Evolutionary conservation across 2,329 filamentous ascomycete species (phyloP).

Genomic region (Neoscytalidium dimidiatum): DNA sequence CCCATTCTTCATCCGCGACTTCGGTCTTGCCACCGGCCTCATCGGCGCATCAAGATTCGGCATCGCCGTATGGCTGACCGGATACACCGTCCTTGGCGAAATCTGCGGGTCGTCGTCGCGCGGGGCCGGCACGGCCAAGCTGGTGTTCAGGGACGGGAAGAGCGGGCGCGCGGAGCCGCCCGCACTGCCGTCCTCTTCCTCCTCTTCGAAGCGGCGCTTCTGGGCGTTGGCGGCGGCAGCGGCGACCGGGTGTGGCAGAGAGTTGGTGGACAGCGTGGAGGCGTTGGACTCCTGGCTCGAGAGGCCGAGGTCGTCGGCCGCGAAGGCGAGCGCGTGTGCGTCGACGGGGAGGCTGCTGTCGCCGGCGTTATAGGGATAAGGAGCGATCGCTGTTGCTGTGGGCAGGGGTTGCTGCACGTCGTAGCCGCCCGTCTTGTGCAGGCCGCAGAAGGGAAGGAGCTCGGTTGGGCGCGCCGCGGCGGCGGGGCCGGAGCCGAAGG

Average conservation of each 20-base stretch:
- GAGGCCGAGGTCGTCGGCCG: constrained; percentile 36
- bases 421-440: constrained; percentile 69
- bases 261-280: constrained; percentile 31
- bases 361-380: constrained; percentile 43
- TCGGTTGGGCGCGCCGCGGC: constrained; percentile 51
- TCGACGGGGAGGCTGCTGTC: constrained; percentile 23
- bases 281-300: constrained; percentile 33
- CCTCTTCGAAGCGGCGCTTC: constrained; percentile 43
- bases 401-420: constrained; percentile 38
- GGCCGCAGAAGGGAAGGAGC: constrained; percentile 77
- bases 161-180: not conserved
- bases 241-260: no score
- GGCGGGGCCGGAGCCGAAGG: not conserved
- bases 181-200: constrained; percentile 41
- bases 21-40: constrained; percentile 36
- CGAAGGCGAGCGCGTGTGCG: constrained; percentile 23
- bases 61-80: constrained; percentile 22
- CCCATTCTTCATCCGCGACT: constrained; percentile 36
- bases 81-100: constrained; percentile 31
- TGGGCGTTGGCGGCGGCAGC: constrained; percentile 33
- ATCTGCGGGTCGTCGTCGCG: constrained; percentile 37
- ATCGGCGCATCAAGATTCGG: constrained; percentile 18
- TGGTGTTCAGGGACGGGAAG: constrained; percentile 23
- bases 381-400: constrained; percentile 26
- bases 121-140: constrained; percentile 25